These are phyloP conservation scores for Camelina hispida DNA, from an alignment of 345 rosid genomes.

Conservation along the genomic window DNA sequence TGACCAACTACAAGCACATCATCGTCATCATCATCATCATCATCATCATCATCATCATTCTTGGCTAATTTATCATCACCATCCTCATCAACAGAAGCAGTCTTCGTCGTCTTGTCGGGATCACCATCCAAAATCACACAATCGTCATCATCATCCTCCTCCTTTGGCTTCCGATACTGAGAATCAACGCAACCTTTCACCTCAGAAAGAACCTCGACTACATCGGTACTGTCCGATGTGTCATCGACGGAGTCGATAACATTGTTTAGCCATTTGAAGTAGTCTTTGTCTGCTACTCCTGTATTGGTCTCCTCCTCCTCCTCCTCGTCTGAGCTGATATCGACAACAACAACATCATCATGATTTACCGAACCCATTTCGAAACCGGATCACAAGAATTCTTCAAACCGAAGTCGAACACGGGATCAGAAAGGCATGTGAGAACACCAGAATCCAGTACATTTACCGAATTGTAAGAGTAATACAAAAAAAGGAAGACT, in stretches of 20 bases:
- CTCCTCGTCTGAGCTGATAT: conserved; percentile 43
- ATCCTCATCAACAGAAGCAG: neutral
- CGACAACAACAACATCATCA: conserved; percentile 13
- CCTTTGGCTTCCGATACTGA: conserved; percentile 19
- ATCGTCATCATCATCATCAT: conserved; percentile 32
- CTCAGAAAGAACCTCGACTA: conserved; percentile 36
- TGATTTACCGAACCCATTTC: conserved; percentile 34
- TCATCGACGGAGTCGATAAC: conserved; percentile 18
- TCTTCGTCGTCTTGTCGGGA: conserved; percentile 33
- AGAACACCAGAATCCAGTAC: neutral
- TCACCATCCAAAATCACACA: conserved; percentile 46
- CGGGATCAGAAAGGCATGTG: neutral
- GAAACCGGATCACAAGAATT: neutral
- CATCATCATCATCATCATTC: conserved; percentile 27
- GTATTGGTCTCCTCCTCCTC: conserved; percentile 37
- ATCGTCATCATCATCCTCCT: conserved; percentile 12
- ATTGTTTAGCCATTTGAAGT: conserved; percentile 18
- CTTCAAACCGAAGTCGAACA: neutral
- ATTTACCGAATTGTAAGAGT: neutral
- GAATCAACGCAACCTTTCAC: conserved; percentile 21
- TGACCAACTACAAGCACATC: conserved; percentile 45
- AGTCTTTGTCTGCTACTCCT: neutral
- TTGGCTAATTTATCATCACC: neutral
- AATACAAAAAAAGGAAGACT: neutral
- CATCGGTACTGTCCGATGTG: conserved; percentile 36